Evolutionary conservation across 2,329 filamentous ascomycete genomes (phyloP), one percentile per base, ranked within the genome.

Genomic region (Fusarium sambucinum): DNA sequence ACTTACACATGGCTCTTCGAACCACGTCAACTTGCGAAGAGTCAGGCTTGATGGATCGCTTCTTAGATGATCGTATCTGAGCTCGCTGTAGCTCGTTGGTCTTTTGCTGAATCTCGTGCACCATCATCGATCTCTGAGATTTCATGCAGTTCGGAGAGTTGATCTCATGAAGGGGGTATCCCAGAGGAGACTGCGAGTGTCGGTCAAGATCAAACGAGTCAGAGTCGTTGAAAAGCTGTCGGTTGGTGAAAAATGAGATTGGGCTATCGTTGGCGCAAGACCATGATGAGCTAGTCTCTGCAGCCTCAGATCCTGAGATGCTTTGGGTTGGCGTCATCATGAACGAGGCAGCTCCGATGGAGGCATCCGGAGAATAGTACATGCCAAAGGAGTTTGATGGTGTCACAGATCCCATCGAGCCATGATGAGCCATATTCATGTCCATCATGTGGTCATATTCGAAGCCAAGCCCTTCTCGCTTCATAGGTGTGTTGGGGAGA

Each of bases 21-120:
- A 80, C 78, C 14, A 80, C 77, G n/a, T 80, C 77, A 13, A 80
- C 74, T 6, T 70, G 69, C 1, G 69, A 63, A 19, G 72, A 63
- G 12, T 79, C 75, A 3, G 72, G 56, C 69, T 77, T 78, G 17
- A 66, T 71, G 4, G 70, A 58, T 25, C 71, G 69, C 67, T 76
- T 79, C n/a, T 77, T 72, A 17, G 74, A 70, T 11, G 73, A 64
- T 47, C 76, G 69, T 38, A 78, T 77, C 63, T 84, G 82, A 6
- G 76, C 79, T 44, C 77, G 76, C 30, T 84, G 83, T 1, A 86
- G 78, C 12, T 81, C 82, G 3, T 74, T 77, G 1, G 80, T 81
- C 75, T 80, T 84, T 55, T 80, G 79, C 67, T 82, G 82, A 12
- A 80, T 78, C 57, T 81, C 79, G 42, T 81, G 77, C 7, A 82